Evolutionary conservation across 1,284 basidiomycete genomes (phyloP).

Genomic region (Austroboletus novae-zelandiae): DNA sequence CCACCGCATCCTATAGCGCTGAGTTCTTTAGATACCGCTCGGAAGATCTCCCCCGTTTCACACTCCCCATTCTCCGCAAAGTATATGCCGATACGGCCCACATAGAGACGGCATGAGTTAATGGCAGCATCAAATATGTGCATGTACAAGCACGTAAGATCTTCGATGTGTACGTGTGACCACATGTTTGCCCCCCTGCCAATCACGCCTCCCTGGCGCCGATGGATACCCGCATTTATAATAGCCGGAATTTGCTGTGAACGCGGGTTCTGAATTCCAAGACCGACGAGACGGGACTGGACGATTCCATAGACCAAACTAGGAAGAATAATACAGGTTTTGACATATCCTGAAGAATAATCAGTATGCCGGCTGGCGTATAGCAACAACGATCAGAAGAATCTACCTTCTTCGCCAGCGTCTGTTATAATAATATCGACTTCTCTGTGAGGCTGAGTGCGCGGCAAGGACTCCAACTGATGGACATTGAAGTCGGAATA

Average conservation of each 20-base stretch:
- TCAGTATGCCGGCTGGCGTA: no score
- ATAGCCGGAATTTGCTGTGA: slow-evolving; percentile 27
- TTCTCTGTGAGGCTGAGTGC: slow-evolving; percentile 34
- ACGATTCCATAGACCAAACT: slow-evolving; percentile 34
- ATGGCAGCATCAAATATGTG: slow-evolving; percentile 34
- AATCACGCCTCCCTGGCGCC: slow-evolving; percentile 32
- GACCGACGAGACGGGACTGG: slow-evolving; percentile 26
- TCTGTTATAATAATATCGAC: slow-evolving; percentile 27
- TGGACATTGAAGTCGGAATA: slow-evolving; percentile 38
- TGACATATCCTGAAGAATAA: slow-evolving; percentile 25
- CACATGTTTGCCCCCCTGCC: slow-evolving; percentile 35
- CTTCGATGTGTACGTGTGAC: slow-evolving; percentile 34
- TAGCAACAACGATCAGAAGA: not conserved
- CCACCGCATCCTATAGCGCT: slow-evolving; percentile 23
- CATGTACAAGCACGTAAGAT: slow-evolving; percentile 31
- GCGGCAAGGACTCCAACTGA: slow-evolving; percentile 34
- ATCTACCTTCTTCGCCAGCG: slow-evolving; percentile 34
- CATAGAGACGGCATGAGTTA: slow-evolving; percentile 14
- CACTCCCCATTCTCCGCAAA: slow-evolving; percentile 34
- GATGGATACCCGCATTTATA: slow-evolving; percentile 27
- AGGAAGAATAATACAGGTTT: slow-evolving; percentile 31
- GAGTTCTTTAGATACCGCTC: slow-evolving; percentile 22
- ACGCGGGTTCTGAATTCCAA: slow-evolving; percentile 28
- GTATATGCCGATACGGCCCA: slow-evolving; percentile 34
- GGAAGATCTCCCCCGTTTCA: slow-evolving; percentile 18